phyloP scores from a whole-genome alignment of 805 yeast species.

The Starmerella asiatica region DNA sequence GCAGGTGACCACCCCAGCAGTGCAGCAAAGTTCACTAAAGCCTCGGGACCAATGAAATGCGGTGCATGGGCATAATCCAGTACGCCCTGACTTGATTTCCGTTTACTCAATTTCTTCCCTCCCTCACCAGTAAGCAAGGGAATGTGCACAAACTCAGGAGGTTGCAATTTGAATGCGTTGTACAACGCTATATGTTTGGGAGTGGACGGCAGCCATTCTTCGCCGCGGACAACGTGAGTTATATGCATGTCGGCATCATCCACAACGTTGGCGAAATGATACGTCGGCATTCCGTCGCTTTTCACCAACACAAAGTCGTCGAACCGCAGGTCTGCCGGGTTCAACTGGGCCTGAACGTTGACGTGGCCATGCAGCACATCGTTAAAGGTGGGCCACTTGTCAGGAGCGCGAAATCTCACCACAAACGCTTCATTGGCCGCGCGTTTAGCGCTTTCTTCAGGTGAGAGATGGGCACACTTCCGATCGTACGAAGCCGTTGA shows the following conservation, averaged over 20 bases:
- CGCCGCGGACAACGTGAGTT: slow-evolving; percentile 92
- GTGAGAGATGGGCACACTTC: slow-evolving; percentile 42
- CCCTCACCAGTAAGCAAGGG: slow-evolving; percentile 64
- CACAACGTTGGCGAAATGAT: slow-evolving; percentile 89
- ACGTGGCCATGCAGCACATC: slow-evolving; percentile 72
- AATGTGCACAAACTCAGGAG: slow-evolving; percentile 76
- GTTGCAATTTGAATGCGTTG: slow-evolving; percentile 68
- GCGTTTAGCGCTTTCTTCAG: slow-evolving; percentile 31
- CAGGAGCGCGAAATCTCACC: slow-evolving; percentile 68
- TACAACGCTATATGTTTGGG: slow-evolving; percentile 88
- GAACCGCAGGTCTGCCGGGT: slow-evolving; percentile 53
- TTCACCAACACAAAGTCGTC: slow-evolving; percentile 85
- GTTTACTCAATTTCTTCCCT: slow-evolving; percentile 58
- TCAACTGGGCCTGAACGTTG: slow-evolving; percentile 67
- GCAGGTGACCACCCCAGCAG: slow-evolving; percentile 92
- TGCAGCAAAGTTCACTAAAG: slow-evolving; percentile 73
- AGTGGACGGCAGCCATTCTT: slow-evolving; percentile 94
- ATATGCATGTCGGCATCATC: slow-evolving; percentile 90
- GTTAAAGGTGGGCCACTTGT: slow-evolving; percentile 45
- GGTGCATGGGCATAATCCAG: slow-evolving; percentile 33
- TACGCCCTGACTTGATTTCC: slow-evolving; percentile 72
- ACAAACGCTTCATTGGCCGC: slow-evolving; percentile 32
- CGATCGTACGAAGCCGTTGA: slow-evolving; percentile 88
- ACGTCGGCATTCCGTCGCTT: slow-evolving; percentile 92
- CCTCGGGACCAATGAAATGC: slow-evolving; percentile 56